A percentile compares a stretch with the other conserved stretches of the same genome.
These are phyloP conservation scores for Xylaria sp. DNA, from an alignment of 2,329 filamentous ascomycete species.

Conservation along the genomic window DNA sequence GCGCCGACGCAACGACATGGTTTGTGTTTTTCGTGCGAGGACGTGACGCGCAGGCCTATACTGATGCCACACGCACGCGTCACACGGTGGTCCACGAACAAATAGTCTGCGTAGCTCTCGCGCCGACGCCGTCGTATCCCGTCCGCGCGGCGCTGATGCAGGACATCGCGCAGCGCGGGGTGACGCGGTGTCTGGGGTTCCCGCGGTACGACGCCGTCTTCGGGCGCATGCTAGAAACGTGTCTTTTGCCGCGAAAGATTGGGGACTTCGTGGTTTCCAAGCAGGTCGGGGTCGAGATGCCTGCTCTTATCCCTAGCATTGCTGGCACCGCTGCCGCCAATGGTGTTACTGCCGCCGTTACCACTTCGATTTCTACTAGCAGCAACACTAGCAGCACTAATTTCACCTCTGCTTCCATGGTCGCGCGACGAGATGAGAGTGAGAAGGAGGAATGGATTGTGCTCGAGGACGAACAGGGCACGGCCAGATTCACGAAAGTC, in stretches of 20 bases:
- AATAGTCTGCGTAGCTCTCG: constrained; percentile 10
- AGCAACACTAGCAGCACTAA: neutral
- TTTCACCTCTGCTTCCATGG: neutral
- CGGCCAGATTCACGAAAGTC: neutral
- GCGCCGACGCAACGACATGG: neutral
- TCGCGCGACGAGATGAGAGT: neutral
- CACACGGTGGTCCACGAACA: neutral
- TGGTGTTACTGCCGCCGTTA: neutral
- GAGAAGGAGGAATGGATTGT: neutral
- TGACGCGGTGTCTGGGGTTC: constrained; percentile 18
- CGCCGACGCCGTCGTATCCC: constrained; percentile 26
- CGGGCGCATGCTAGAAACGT: neutral
- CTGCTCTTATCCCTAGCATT: neutral
- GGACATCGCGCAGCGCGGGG: neutral
- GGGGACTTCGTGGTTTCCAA: neutral
- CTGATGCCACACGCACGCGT: neutral
- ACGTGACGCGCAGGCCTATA: constrained; percentile 19
- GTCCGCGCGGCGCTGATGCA: neutral
- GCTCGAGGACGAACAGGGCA: neutral
- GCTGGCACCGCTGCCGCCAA: neutral
- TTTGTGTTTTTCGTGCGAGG: constrained; percentile 11
- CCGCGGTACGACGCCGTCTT: neutral
- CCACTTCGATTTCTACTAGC: neutral
- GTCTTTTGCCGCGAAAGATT: neutral
- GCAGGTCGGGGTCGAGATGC: no score